A percentile compares a stretch with the other conserved stretches of the same genome.
These are phyloP conservation scores for Triadica sebifera DNA, from an alignment of 345 rosid genomes.

Conservation along the genomic window DNA sequence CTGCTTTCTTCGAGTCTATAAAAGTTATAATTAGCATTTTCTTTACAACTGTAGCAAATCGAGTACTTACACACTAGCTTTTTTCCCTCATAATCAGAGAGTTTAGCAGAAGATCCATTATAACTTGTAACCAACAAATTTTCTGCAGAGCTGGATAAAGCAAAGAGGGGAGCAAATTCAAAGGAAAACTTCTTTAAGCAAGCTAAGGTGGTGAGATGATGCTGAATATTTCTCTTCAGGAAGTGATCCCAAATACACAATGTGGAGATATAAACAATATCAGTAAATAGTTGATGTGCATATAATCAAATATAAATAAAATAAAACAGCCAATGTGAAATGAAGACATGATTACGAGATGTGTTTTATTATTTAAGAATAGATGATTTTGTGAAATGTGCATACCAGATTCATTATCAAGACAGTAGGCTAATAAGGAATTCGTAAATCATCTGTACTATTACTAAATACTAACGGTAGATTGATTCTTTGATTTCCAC, in stretches of 20 bases:
- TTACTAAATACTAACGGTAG: no score
- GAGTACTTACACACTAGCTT: constrained; percentile 36
- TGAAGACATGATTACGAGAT: no score
- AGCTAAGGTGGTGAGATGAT: constrained; percentile 3
- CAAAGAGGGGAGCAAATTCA: not conserved
- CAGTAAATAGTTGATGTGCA: no score
- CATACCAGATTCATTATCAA: no score
- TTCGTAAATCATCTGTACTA: no score
- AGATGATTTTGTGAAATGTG: no score
- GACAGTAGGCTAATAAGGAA: no score
- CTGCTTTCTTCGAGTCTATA: constrained; percentile 32
- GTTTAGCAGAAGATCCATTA: constrained; percentile 52
- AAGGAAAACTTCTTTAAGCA: not conserved
- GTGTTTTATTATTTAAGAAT: no score
- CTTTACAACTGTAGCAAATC: not conserved
- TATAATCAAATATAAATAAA: no score
- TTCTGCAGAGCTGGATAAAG: constrained; percentile 23
- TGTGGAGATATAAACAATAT: not conserved
- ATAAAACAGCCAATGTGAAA: no score
- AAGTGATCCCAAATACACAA: constrained; percentile 11
- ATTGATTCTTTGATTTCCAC: no score
- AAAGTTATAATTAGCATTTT: not conserved
- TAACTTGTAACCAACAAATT: constrained; percentile 47
- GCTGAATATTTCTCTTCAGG: not conserved
- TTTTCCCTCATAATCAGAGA: constrained; percentile 40